Evolutionary conservation across 2,329 filamentous ascomycete species (phyloP), one percentile per base, ranked within the genome.

Genomic region (Aspergillus hiratsukae): DNA sequence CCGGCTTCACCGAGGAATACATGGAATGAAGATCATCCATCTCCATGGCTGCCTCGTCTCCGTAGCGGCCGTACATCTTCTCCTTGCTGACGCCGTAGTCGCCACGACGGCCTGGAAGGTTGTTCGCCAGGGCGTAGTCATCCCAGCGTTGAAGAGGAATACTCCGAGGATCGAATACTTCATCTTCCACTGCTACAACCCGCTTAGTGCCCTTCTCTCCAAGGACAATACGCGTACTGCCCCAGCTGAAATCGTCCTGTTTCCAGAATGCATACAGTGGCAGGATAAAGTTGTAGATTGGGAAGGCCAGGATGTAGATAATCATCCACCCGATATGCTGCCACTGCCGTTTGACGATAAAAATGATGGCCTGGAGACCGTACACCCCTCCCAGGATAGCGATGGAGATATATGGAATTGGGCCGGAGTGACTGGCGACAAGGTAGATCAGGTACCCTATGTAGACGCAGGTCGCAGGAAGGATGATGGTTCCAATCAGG

Each of bases 221-320:
- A 63, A 97, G 89, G 64, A 99, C 94, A 62, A 99, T 86, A 83
- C 94, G 91, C 1, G 94, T 99, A 78, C 94, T 97, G 82, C 94
- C 94, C 94, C 94, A 99, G 1, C 87, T 87, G 81, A 99, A 99
- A 77, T 99, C 93, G 76, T 99, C 94, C 75, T 97, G 92, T 76
- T 97, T 96, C 94, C 94, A 99, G 87, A 99, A 99, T 0, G 93
- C 96, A 79, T 97, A 99, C 61, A 99, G 78, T 0, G 94, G 94
- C 11, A 99, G 83, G 61, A 95, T 72, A 67, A 99, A 90, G 3
- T 88, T 94, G 79, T 93, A 97, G 65, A 99, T 89, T 0, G 94
- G 94, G 79, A 89, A 97, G 2, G 94, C 94, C n/a, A 95, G 66
- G 60, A 99, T 83, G 77, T 99, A 99, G 71, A 99, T 97, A 63